These are phyloP conservation scores for Nemania diffusa DNA, from an alignment of 2,329 filamentous ascomycete genomes.

Conservation along the genomic window DNA sequence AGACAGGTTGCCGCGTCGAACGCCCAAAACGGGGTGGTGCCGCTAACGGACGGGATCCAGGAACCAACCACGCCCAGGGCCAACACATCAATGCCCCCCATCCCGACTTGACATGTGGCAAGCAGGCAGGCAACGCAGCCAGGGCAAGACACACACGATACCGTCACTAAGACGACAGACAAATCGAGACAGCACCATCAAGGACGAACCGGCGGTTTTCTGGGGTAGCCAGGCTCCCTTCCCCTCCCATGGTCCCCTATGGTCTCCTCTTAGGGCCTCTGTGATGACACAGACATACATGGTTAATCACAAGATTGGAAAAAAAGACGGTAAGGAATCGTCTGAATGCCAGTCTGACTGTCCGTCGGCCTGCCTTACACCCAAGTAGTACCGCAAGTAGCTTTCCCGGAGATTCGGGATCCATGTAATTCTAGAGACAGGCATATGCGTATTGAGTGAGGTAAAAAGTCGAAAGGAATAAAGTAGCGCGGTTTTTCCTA, in stretches of 20 bases:
- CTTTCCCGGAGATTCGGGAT: conserved; percentile 37
- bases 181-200: conserved; percentile 23
- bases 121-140: conserved; percentile 46
- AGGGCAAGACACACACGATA: conserved; percentile 27
- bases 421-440: conserved; percentile 26
- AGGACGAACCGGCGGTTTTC: conserved; percentile 27
- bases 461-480: conserved; percentile 11
- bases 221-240: conserved; percentile 24
- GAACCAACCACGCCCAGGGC: conserved; percentile 40
- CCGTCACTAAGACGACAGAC: conserved; percentile 32
- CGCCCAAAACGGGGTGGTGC: conserved; percentile 44
- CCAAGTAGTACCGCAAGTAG: conserved; percentile 10
- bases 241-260: not conserved
- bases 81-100: conserved; percentile 46
- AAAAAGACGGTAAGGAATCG: conserved; percentile 37
- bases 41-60: conserved; percentile 34
- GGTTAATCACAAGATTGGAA: conserved; percentile 31
- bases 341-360: conserved; percentile 7
- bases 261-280: conserved; percentile 18
- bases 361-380: conserved; percentile 14
- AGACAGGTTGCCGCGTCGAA: conserved; percentile 39
- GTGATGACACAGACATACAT: conserved; percentile 29
- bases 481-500: conserved; percentile 26
- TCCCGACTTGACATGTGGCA: conserved; percentile 50
- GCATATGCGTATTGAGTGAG: conserved; percentile 1